Evolutionary conservation across 331 rosid species (phyloP).

Genomic region (Rhamnella rubrinervis): DNA sequence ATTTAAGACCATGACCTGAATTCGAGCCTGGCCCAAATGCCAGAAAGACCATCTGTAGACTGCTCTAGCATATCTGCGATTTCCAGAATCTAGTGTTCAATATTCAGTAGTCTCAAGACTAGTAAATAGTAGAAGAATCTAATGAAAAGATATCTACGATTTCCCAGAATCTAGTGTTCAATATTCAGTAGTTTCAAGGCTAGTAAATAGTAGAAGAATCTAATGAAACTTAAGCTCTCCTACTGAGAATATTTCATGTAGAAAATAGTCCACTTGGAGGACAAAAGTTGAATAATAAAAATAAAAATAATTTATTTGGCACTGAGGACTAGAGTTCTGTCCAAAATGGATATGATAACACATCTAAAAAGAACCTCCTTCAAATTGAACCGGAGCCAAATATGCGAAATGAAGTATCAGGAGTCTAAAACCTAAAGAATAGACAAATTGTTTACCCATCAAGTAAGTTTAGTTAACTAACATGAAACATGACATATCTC

Average conservation of each 20-base stretch:
- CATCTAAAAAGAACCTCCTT: slow-evolving; percentile 11
- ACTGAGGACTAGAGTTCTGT: slow-evolving; percentile 4
- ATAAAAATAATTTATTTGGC: not conserved
- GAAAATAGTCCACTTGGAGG: slow-evolving; percentile 23
- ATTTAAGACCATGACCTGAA: slow-evolving; percentile 54
- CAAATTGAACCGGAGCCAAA: not conserved
- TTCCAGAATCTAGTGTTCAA: slow-evolving; percentile 72
- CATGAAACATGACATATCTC: not conserved
- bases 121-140: slow-evolving; percentile 44
- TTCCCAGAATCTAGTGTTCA: no score
- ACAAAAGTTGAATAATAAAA: slow-evolving; percentile 6
- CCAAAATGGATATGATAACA: slow-evolving; percentile 19
- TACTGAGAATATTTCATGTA: slow-evolving; percentile 29
- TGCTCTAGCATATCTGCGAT: slow-evolving; percentile 68
- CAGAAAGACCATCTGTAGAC: slow-evolving; percentile 64
- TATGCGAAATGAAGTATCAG: slow-evolving; percentile 1
- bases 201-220: no score
- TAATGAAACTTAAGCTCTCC: slow-evolving; percentile 34
- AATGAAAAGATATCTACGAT: no score
- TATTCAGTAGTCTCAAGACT: slow-evolving; percentile 42
- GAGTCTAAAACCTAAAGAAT: slow-evolving; percentile 1
- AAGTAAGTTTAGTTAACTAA: not conserved
- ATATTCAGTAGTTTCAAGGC: no score
- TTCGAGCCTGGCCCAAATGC: slow-evolving; percentile 71
- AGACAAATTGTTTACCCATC: not conserved